Conservation (phyloP, 1,139 yeast species). For the Kodamaea arcana region DNA sequence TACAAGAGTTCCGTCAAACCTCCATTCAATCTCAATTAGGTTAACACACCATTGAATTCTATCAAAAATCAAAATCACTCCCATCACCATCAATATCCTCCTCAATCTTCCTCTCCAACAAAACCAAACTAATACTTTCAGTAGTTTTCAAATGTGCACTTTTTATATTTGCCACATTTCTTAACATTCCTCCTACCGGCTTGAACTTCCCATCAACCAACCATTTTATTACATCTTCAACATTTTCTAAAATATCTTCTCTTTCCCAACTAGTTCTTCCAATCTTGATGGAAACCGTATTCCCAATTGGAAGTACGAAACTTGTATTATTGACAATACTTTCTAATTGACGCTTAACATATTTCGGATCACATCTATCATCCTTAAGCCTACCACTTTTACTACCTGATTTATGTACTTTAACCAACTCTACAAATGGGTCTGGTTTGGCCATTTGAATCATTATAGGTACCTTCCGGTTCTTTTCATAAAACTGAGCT, state of each 20-base stretch:
- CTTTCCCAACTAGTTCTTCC: conserved; percentile 49
- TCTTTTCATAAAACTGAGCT: conserved; percentile 51
- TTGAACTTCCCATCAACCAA: conserved; percentile 42
- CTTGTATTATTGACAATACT: conserved; percentile 58
- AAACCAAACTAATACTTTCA: conserved; percentile 58
- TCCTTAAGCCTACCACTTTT: conserved; percentile 43
- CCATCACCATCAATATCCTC: conserved; percentile 13
- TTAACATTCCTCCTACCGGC: conserved; percentile 60
- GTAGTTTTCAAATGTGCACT: conserved; percentile 59
- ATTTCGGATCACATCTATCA: conserved; percentile 57
- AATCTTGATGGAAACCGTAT: conserved; percentile 45
- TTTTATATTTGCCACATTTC: conserved; percentile 36
- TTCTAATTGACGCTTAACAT: conserved; percentile 56
- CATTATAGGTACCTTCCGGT: conserved; percentile 61
- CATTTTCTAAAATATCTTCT: conserved; percentile 46
- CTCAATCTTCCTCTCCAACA: conserved; percentile 16
- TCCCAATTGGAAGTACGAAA: conserved; percentile 58
- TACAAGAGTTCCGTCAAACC: no score
- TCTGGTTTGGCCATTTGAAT: conserved; percentile 59
- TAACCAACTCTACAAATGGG: conserved; percentile 33
- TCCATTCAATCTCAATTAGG: no score
- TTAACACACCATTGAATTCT: not conserved
- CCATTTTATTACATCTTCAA: conserved; percentile 52
- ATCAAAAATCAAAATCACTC: conserved; percentile 29
- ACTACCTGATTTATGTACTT: conserved; percentile 16